Conservation (phyloP, 2,329 filamentous ascomycete species). For the Didymella sp. region DNA sequence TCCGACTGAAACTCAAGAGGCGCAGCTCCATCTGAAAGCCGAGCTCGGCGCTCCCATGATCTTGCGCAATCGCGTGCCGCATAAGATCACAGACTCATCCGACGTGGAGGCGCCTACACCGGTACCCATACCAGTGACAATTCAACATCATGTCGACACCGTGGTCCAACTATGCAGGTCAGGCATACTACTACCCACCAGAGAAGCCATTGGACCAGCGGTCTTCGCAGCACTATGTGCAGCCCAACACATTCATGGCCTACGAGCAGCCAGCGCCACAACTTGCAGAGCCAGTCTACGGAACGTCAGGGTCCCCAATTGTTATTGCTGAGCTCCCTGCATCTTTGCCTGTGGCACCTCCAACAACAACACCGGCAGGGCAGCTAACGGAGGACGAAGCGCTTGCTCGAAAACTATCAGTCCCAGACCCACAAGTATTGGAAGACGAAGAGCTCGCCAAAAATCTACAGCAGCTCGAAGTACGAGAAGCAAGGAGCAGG, state of each 20-base stretch:
- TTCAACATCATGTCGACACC: slow-evolving; percentile 3
- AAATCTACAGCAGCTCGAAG: slow-evolving; percentile 38
- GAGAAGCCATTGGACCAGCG: slow-evolving; percentile 13
- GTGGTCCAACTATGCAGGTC: slow-evolving; percentile 17
- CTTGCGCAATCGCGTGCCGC: not conserved
- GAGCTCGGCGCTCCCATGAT: not conserved
- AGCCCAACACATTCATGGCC: slow-evolving; percentile 7
- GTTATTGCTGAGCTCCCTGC: slow-evolving; percentile 41
- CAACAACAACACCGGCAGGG: slow-evolving; percentile 35
- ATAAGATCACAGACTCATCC: not conserved
- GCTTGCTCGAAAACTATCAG: slow-evolving; percentile 38
- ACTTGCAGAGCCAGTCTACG: slow-evolving; percentile 36
- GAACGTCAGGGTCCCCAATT: slow-evolving; percentile 9
- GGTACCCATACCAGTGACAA: not conserved
- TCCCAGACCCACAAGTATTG: slow-evolving; percentile 37
- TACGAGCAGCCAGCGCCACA: slow-evolving; percentile 5
- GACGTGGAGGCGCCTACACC: not conserved
- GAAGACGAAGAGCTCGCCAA: slow-evolving; percentile 42
- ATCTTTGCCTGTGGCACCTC: slow-evolving; percentile 34
- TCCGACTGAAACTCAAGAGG: too few species aligned
- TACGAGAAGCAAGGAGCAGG: slow-evolving; percentile 31
- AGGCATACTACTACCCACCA: slow-evolving; percentile 21
- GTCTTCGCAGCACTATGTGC: slow-evolving; percentile 18
- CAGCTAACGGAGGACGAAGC: slow-evolving; percentile 43
- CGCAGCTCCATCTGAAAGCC: not conserved